A percentile compares a stretch with the other conserved stretches of the same genome.
Evolutionary conservation across 805 yeast species (phyloP).

Genomic region (Cyberlindnera mrakii): DNA sequence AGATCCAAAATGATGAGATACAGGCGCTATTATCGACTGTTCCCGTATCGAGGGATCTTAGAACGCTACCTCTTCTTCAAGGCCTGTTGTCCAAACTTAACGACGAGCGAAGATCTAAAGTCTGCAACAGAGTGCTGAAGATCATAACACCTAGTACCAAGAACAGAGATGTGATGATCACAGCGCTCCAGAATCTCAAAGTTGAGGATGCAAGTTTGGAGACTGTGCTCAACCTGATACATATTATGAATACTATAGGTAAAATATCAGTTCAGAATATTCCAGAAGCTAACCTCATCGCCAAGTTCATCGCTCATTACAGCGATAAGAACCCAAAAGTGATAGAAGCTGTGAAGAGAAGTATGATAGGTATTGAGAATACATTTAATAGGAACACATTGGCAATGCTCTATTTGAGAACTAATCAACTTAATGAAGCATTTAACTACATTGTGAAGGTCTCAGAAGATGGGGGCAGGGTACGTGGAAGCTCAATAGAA

Average conservation of each 20-base stretch:
- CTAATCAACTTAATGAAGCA: conserved; percentile 6
- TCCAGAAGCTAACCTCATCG: background rate
- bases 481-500: conserved; percentile 9
- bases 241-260: background rate
- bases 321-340: conserved; percentile 1
- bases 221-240: background rate
- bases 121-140: background rate
- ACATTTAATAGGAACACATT: conserved; percentile 2
- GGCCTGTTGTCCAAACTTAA: background rate
- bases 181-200: background rate
- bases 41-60: background rate
- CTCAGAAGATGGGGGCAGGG: background rate
- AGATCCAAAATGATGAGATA: background rate
- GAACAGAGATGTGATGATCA: background rate
- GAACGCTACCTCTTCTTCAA: background rate
- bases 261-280: background rate
- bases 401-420: conserved; percentile 6
- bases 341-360: background rate
- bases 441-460: background rate
- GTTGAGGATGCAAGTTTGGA: conserved; percentile 1
- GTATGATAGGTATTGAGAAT: background rate
- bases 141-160: background rate
- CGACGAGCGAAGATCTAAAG: background rate
- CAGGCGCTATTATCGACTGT: background rate
- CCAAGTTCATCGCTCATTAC: background rate